Conservation (phyloP, 2,329 filamentous ascomycete genomes). For the Fusarium tricinctum region DNA sequence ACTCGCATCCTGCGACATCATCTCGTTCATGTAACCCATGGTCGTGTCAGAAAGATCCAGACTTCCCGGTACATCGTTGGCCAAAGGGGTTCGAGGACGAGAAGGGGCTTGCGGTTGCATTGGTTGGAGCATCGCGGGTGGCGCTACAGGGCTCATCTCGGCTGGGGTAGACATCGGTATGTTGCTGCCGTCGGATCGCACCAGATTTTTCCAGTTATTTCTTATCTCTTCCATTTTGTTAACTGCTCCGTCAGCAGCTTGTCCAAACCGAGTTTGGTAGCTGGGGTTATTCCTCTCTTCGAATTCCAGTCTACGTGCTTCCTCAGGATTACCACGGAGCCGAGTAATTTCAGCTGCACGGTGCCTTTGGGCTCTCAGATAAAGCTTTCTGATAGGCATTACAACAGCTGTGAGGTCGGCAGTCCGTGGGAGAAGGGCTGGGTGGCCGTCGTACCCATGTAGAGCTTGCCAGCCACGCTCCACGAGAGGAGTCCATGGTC, state of each 20-base stretch:
- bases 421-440: slow-evolving; percentile 61
- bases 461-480: slow-evolving; percentile 66
- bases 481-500: slow-evolving; percentile 64
- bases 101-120: slow-evolving; percentile 28
- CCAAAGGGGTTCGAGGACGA: slow-evolving; percentile 39
- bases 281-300: slow-evolving; percentile 62
- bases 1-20: slow-evolving; percentile 29
- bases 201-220: slow-evolving; percentile 66
- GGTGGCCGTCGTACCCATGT: slow-evolving; percentile 56
- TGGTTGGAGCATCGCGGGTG: slow-evolving; percentile 37
- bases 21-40: slow-evolving; percentile 50
- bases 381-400: slow-evolving; percentile 68
- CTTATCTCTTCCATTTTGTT: slow-evolving; percentile 61
- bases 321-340: slow-evolving; percentile 63
- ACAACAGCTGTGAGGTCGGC: slow-evolving; percentile 64
- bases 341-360: slow-evolving; percentile 65
- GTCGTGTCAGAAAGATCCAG: slow-evolving; percentile 50
- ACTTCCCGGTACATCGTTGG: slow-evolving; percentile 29
- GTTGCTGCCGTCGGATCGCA: slow-evolving; percentile 54
- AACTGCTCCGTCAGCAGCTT: slow-evolving; percentile 63
- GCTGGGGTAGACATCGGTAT: slow-evolving; percentile 32
- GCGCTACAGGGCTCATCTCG: slow-evolving; percentile 20
- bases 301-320: slow-evolving; percentile 64
- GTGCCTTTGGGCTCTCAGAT: slow-evolving; percentile 65
- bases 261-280: slow-evolving; percentile 61